Conservation (phyloP, 768 basidiomycete species). For the Trametes maxima region DNA sequence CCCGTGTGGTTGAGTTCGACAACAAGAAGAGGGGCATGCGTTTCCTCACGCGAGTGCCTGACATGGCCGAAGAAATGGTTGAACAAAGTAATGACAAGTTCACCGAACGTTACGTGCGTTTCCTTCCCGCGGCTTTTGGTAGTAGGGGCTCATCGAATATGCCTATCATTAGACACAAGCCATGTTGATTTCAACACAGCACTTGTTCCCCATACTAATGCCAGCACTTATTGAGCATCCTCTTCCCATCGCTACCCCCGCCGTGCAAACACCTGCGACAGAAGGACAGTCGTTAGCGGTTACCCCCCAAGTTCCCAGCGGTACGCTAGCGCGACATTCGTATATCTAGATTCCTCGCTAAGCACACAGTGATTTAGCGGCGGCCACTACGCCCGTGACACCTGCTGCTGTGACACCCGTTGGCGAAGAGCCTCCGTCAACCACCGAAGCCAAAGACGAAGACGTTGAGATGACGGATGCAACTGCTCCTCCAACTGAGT, state of each 20-base stretch:
- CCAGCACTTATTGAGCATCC: slow-evolving; percentile 11
- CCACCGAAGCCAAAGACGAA: slow-evolving; percentile 13
- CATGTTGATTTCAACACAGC: slow-evolving; percentile 89
- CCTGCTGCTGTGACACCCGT: slow-evolving; percentile 19
- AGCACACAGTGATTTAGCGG: background rate
- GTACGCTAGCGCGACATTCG: background rate
- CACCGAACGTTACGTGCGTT: slow-evolving; percentile 37
- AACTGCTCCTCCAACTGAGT: slow-evolving; percentile 10
- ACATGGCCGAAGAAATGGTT: slow-evolving; percentile 75
- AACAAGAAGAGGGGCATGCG: slow-evolving; percentile 59
- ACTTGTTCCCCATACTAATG: slow-evolving; percentile 50
- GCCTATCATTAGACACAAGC: slow-evolving; percentile 68
- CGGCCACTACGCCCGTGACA: slow-evolving; percentile 14
- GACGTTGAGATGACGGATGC: slow-evolving; percentile 24
- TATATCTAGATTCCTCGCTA: background rate
- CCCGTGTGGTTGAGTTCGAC: slow-evolving; percentile 89
- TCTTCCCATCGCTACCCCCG: slow-evolving; percentile 21
- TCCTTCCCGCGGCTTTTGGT: background rate
- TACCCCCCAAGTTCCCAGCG: slow-evolving; percentile 13
- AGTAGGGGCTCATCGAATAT: background rate
- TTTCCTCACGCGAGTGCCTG: slow-evolving; percentile 48
- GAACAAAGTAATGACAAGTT: slow-evolving; percentile 45
- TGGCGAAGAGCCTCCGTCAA: slow-evolving; percentile 9
- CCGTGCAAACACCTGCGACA: slow-evolving; percentile 27
- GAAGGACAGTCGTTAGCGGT: slow-evolving; percentile 17